These are phyloP conservation scores for Sclerotinia sclerotiorum DNA, from an alignment of 2,329 filamentous ascomycete species.

Conservation along the genomic window DNA sequence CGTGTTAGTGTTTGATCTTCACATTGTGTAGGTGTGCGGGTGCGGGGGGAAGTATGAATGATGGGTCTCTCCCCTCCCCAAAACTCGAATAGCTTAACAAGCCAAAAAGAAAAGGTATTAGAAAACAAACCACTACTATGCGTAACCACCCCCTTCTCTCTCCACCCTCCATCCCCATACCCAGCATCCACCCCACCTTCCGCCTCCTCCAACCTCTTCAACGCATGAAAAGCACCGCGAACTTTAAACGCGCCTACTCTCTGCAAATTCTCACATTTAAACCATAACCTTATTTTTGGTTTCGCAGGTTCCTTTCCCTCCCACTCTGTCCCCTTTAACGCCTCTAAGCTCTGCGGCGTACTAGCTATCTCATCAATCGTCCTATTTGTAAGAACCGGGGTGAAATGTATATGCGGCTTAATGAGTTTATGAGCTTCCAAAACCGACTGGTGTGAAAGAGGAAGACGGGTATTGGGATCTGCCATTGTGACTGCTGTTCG, in stretches of 20 bases:
- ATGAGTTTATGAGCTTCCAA: constrained; percentile 71
- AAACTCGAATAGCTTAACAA: background rate
- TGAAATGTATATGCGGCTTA: constrained; percentile 73
- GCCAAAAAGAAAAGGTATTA: background rate
- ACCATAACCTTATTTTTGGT: constrained; percentile 74
- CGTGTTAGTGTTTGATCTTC: background rate
- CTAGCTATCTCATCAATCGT: constrained; percentile 76
- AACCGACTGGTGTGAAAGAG: constrained; percentile 72
- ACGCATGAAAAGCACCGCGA: constrained; percentile 84
- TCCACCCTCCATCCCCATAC: constrained; percentile 59
- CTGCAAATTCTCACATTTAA: constrained; percentile 96
- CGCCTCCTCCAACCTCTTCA: constrained; percentile 65
- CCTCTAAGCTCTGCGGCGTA: constrained; percentile 57
- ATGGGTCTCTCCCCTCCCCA: no score
- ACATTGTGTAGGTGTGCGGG: background rate
- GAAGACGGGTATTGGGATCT: constrained; percentile 54
- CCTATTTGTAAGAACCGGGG: constrained; percentile 76
- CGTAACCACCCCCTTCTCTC: constrained; percentile 74
- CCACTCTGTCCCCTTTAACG: constrained; percentile 57
- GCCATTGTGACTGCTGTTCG: constrained; percentile 46
- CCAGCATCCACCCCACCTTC: constrained; percentile 61
- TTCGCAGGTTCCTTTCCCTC: constrained; percentile 56
- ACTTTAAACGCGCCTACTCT: constrained; percentile 90
- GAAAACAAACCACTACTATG: constrained; percentile 73
- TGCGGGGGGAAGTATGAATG: background rate